These are phyloP conservation scores for Hypoxylon sp. DNA, from an alignment of 2,329 filamentous ascomycete genomes.

Conservation along the genomic window DNA sequence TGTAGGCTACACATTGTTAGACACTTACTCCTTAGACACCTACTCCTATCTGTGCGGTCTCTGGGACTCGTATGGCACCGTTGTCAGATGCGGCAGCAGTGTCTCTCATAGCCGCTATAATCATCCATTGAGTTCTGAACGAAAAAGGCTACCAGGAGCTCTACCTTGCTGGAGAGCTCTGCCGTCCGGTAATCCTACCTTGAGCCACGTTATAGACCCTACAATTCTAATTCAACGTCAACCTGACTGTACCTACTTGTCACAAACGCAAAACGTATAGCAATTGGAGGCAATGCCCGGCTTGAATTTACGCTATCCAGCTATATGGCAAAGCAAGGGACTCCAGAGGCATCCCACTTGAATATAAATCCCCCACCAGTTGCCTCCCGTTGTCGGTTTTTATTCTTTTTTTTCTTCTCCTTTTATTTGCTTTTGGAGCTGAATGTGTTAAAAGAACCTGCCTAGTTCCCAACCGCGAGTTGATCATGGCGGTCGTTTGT, in stretches of 20 bases:
- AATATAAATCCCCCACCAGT: slow-evolving; percentile 53
- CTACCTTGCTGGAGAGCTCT: background rate
- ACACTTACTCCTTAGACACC: no score
- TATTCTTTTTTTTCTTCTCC: slow-evolving; percentile 31
- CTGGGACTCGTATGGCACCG: no score
- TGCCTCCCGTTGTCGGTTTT: slow-evolving; percentile 50
- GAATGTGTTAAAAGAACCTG: slow-evolving; percentile 15
- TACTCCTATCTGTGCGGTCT: no score
- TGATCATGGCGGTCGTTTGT: slow-evolving; percentile 11
- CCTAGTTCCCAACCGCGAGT: slow-evolving; percentile 29
- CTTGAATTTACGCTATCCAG: slow-evolving; percentile 55
- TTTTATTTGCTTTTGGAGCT: slow-evolving; percentile 13
- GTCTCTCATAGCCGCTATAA: no score
- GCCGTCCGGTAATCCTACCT: background rate
- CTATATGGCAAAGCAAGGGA: slow-evolving; percentile 45
- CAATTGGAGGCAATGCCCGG: slow-evolving; percentile 49
- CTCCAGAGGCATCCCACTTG: slow-evolving; percentile 52
- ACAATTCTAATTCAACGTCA: background rate
- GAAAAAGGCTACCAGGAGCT: background rate
- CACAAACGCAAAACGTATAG: slow-evolving; percentile 1
- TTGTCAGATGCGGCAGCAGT: no score
- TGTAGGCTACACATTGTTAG: no score
- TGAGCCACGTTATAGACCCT: background rate
- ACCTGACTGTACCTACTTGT: background rate
- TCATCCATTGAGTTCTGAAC: background rate